Evolutionary conservation across 495 filamentous ascomycete genomes (phyloP).

Genomic region (Monascus purpureus): DNA sequence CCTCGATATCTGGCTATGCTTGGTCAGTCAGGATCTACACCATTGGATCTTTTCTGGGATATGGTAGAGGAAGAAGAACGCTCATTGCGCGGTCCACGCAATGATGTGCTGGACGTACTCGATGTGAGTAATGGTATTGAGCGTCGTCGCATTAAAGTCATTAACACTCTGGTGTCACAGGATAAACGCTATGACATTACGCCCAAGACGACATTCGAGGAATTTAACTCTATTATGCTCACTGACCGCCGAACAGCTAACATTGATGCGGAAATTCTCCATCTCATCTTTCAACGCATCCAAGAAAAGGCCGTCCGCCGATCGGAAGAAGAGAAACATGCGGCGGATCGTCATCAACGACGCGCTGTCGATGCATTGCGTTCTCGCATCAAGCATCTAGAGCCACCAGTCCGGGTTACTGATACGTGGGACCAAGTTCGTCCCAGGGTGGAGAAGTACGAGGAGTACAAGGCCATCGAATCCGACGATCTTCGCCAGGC

Average conservation of each 20-base stretch:
- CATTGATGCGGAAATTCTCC: constrained; percentile 60
- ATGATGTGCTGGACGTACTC: constrained; percentile 78
- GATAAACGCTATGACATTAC: constrained; percentile 86
- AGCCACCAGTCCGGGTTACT: constrained; percentile 60
- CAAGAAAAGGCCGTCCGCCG: constrained; percentile 66
- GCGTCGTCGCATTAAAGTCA: background rate
- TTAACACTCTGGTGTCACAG: constrained; percentile 26
- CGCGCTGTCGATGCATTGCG: constrained; percentile 74
- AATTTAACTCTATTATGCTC: constrained; percentile 64
- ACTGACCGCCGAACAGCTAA: constrained; percentile 74
- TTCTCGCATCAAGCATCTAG: constrained; percentile 77
- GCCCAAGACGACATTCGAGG: constrained; percentile 70
- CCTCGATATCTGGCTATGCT: constrained; percentile 73
- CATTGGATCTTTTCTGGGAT: constrained; percentile 97
- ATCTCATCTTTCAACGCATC: constrained; percentile 71
- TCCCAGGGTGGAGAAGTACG: constrained; percentile 58
- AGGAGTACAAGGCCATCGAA: constrained; percentile 71
- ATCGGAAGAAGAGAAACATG: constrained; percentile 70
- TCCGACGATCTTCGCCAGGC: constrained; percentile 67
- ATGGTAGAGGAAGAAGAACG: constrained; percentile 87
- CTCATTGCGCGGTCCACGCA: constrained; percentile 62
- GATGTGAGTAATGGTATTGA: constrained; percentile 47
- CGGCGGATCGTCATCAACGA: constrained; percentile 74
- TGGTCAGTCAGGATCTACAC: constrained; percentile 74
- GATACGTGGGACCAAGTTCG: constrained; percentile 83